These are phyloP conservation scores for Dictyostelium brefeldianum DNA, from an alignment of 78 protist species.

Conservation along the genomic window DNA sequence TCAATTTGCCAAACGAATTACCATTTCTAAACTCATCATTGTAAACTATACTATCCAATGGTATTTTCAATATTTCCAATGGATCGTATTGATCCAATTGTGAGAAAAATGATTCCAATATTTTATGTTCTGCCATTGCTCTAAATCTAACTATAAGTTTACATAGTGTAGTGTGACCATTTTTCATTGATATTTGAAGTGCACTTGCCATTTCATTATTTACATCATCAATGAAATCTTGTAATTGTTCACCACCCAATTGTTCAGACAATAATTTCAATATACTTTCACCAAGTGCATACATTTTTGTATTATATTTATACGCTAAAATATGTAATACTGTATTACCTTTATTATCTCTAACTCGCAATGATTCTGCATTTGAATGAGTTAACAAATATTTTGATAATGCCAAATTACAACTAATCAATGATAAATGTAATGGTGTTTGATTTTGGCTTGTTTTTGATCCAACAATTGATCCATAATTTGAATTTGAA, in stretches of 20 bases:
- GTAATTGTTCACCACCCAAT: slow-evolving; percentile 29
- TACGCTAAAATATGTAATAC: slow-evolving; percentile 34
- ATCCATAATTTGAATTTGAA: no score
- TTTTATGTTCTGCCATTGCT: slow-evolving; percentile 40
- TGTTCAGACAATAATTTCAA: background rate
- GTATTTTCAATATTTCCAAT: background rate
- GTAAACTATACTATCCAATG: slow-evolving; percentile 7
- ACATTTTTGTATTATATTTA: background rate
- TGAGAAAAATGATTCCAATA: slow-evolving; percentile 15
- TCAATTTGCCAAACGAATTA: slow-evolving; percentile 20
- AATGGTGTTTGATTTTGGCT: slow-evolving; percentile 26
- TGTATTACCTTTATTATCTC: slow-evolving; percentile 56
- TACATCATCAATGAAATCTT: slow-evolving; percentile 46
- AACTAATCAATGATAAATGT: slow-evolving; percentile 27
- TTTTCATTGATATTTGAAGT: slow-evolving; percentile 57
- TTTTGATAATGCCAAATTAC: background rate
- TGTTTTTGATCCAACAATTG: slow-evolving; percentile 27
- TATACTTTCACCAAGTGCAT: slow-evolving; percentile 19
- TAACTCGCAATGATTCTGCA: slow-evolving; percentile 7
- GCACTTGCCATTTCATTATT: slow-evolving; percentile 56
- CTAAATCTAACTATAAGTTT: slow-evolving; percentile 38
- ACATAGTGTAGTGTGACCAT: background rate
- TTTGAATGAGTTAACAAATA: slow-evolving; percentile 36
- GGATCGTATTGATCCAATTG: background rate
- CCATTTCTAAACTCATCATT: background rate